Percentiles rank a stretch among this genome's conserved stretches.
phyloP scores from a whole-genome alignment of 768 basidiomycete genomes.

The Trametopsis cervina region DNA sequence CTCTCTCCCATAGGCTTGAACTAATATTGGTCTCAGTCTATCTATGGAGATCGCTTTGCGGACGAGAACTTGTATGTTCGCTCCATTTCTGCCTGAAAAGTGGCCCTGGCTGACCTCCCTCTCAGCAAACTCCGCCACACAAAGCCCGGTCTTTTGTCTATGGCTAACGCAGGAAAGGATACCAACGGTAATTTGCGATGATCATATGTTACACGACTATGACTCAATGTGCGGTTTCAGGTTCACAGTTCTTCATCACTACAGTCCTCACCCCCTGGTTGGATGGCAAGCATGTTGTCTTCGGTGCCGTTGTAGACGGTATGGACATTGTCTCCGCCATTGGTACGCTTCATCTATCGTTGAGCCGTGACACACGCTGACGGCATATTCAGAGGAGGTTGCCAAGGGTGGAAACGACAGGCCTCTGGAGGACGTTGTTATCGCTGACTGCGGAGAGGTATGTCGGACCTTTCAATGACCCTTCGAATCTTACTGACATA shows the following conservation, averaged over 20 bases:
- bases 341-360: slow-evolving; percentile 33
- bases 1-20: background rate
- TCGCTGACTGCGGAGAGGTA: slow-evolving; percentile 87
- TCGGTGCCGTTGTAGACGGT: slow-evolving; percentile 87
- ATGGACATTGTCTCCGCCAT: slow-evolving; percentile 80
- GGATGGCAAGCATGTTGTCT: slow-evolving; percentile 91
- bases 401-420: slow-evolving; percentile 64
- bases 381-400: slow-evolving; percentile 51
- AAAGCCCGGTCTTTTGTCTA: slow-evolving; percentile 79
- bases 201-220: slow-evolving; percentile 1
- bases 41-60: slow-evolving; percentile 84
- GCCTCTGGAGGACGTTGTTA: slow-evolving; percentile 71
- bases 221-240: slow-evolving; percentile 28
- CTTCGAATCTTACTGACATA: slow-evolving; percentile 6
- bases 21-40: slow-evolving; percentile 44
- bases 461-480: slow-evolving; percentile 7
- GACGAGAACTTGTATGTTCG: slow-evolving; percentile 89
- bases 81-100: background rate
- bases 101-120: background rate
- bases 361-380: background rate
- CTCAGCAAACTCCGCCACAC: slow-evolving; percentile 92
- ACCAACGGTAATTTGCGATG: slow-evolving; percentile 65
- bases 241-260: slow-evolving; percentile 94
- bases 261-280: slow-evolving; percentile 85
- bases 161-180: slow-evolving; percentile 92